phyloP scores from a whole-genome alignment of 2,329 filamentous ascomycete genomes.

The Dothideomycetes sp. region DNA sequence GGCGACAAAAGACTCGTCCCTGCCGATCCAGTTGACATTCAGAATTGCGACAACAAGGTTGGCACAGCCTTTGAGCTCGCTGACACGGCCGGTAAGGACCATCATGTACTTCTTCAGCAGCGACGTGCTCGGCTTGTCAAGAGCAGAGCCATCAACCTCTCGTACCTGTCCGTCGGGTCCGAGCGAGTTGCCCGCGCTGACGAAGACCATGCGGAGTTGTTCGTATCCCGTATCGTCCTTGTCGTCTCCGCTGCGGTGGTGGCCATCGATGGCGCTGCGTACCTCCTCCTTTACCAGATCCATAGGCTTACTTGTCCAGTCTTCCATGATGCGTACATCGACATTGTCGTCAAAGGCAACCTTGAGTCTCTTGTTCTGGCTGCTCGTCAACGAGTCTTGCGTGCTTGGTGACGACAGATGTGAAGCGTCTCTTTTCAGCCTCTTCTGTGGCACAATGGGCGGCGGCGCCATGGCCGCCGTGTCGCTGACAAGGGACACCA shows the following conservation, averaged over 20 bases:
- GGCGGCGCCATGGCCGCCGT: conserved; percentile 22
- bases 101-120: conserved; percentile 47
- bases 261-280: conserved; percentile 33
- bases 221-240: conserved; percentile 48
- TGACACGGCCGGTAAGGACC: conserved; percentile 47
- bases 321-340: conserved; percentile 33
- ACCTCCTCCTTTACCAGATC: conserved; percentile 52
- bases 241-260: conserved; percentile 25
- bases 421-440: conserved; percentile 25
- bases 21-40: conserved; percentile 49
- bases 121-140: conserved; percentile 38
- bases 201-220: conserved; percentile 42
- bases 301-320: conserved; percentile 40
- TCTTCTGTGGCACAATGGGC: conserved; percentile 19
- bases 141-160: conserved; percentile 16
- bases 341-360: conserved; percentile 39
- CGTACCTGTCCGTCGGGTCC: conserved; percentile 1
- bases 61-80: conserved; percentile 43
- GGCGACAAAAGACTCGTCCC: conserved; percentile 48
- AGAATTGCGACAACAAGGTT: conserved; percentile 48
- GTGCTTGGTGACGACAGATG: conserved; percentile 24
- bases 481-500: conserved; percentile 22
- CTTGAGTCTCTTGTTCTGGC: conserved; percentile 31
- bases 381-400: conserved; percentile 19
- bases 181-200: conserved; percentile 30